These are phyloP conservation scores for Gastrodia elata DNA, from an alignment of 106 monocot species.

Conservation along the genomic window DNA sequence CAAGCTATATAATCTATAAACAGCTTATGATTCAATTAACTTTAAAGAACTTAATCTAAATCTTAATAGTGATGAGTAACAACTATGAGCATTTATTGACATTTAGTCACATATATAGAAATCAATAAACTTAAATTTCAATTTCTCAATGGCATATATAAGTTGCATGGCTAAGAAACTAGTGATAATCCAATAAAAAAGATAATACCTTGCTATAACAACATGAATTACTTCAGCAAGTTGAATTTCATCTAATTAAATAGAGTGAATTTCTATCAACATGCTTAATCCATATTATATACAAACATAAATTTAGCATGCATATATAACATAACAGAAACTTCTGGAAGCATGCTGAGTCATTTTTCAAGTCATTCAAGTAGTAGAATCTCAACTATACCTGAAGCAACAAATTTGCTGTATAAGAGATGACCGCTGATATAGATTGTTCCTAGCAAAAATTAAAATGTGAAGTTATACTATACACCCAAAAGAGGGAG, in stretches of 20 bases:
- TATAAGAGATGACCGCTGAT: conserved; percentile 65
- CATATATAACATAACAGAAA: neutral
- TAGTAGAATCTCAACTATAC: conserved; percentile 20
- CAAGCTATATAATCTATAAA: neutral
- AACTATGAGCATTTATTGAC: neutral
- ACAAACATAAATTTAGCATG: neutral
- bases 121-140: neutral
- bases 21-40: neutral
- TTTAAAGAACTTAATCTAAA: neutral
- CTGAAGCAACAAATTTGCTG: conserved; percentile 70
- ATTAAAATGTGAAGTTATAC: conserved; percentile 1
- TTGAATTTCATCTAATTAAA: neutral
- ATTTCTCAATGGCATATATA: neutral
- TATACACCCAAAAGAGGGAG: neutral
- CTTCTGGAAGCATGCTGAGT: neutral
- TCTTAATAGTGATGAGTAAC: neutral
- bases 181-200: neutral
- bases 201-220: neutral
- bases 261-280: neutral
- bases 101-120: neutral
- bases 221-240: neutral
- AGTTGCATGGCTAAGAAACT: neutral
- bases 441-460: conserved; percentile 66
- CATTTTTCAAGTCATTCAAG: neutral
- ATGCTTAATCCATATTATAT: neutral